Conservation (phyloP, 768 basidiomycete genomes). For the Boletus vermiculosoides region DNA sequence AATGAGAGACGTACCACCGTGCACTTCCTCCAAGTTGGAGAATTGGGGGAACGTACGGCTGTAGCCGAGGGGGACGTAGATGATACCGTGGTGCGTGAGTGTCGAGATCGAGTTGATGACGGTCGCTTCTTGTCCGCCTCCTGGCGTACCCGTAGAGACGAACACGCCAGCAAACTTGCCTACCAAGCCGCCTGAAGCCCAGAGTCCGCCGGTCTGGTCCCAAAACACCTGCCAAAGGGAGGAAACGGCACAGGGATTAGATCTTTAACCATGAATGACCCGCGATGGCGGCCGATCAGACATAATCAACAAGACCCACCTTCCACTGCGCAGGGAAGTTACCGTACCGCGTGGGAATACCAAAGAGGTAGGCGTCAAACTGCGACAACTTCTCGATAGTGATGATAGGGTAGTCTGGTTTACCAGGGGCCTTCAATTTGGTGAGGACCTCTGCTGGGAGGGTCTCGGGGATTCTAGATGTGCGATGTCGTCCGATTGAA, state of each 20-base stretch:
- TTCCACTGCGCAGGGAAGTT: slow-evolving; percentile 57
- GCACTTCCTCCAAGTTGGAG: slow-evolving; percentile 45
- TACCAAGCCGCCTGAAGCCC: slow-evolving; percentile 54
- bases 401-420: slow-evolving; percentile 51
- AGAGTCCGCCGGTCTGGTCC: slow-evolving; percentile 70
- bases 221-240: slow-evolving; percentile 54
- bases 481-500: neutral
- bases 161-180: slow-evolving; percentile 81
- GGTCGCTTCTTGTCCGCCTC: slow-evolving; percentile 76
- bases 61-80: slow-evolving; percentile 73
- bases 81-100: slow-evolving; percentile 69
- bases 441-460: slow-evolving; percentile 64
- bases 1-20: slow-evolving; percentile 48
- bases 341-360: slow-evolving; percentile 46
- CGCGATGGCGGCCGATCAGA: neutral
- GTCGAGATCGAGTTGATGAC: slow-evolving; percentile 51
- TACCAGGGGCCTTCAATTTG: slow-evolving; percentile 68
- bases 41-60: slow-evolving; percentile 42
- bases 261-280: neutral
- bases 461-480: slow-evolving; percentile 72
- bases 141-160: slow-evolving; percentile 64
- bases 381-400: slow-evolving; percentile 13
- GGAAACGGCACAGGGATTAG: neutral
- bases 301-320: slow-evolving; percentile 33
- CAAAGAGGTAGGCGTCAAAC: slow-evolving; percentile 43